Conservation (phyloP, 2,329 filamentous ascomycete genomes). For the Fusarium miscanthi region DNA sequence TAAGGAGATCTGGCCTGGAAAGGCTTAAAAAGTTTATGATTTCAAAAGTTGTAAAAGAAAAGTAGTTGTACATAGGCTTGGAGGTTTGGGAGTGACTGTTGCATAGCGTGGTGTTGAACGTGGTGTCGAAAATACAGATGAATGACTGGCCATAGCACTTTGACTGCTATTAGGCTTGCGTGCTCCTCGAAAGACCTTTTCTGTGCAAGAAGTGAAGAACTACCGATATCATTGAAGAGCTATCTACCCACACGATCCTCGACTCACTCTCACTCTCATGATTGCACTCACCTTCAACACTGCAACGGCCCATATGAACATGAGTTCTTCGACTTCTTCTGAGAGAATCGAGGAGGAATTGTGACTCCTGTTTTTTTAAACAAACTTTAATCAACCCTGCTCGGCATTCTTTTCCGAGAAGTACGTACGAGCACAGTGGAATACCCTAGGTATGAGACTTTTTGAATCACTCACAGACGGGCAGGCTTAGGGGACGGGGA, state of each 20-base stretch:
- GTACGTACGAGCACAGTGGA: background rate
- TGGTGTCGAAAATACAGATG: constrained; percentile 16
- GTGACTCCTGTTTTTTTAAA: background rate
- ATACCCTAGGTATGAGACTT: background rate
- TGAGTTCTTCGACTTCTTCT: background rate
- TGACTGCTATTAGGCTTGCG: background rate
- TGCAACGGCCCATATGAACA: background rate
- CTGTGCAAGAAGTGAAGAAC: background rate
- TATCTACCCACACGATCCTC: background rate
- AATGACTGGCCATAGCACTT: background rate
- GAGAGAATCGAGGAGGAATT: background rate
- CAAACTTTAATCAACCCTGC: background rate
- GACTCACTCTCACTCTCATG: background rate
- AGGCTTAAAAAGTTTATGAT: background rate
- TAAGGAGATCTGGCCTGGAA: constrained; percentile 68
- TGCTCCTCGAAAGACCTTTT: background rate
- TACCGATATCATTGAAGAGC: background rate
- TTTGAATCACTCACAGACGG: background rate
- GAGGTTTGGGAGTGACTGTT: background rate
- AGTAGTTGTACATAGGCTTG: constrained; percentile 5
- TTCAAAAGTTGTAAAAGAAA: background rate
- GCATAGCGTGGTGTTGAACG: constrained; percentile 33
- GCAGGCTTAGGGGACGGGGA: background rate
- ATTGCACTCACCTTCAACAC: background rate
- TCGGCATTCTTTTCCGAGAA: background rate